Evolutionary conservation across 192 early-diverging fungal genomes (phyloP).

Genomic region (Helicostylum pulchrum): DNA sequence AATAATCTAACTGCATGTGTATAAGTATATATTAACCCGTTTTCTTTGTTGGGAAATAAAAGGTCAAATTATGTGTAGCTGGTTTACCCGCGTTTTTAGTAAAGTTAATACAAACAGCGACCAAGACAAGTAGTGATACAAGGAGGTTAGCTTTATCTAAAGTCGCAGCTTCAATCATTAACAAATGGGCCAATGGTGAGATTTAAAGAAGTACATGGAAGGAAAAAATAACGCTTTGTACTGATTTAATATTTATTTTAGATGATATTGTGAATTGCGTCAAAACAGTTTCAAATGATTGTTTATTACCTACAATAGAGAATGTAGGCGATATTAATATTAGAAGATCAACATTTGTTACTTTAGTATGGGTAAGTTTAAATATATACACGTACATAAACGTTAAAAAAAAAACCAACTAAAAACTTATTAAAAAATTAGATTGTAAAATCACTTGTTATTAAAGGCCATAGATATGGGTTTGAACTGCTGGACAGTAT

Average conservation of each 20-base stretch:
- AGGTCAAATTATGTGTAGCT: neutral
- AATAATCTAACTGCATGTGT: too few relatives aligned
- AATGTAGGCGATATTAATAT: neutral
- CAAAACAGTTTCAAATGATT: neutral
- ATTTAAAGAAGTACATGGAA: neutral
- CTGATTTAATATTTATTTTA: too few relatives aligned
- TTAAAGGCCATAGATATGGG: conserved; percentile 49
- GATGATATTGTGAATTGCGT: conserved; percentile 9
- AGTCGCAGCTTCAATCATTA: conserved; percentile 15
- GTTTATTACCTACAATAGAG: conserved; percentile 13
- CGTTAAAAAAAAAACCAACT: neutral
- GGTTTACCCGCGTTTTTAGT: conserved; percentile 3
- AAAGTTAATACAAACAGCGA: neutral
- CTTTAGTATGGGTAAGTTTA: conserved; percentile 26
- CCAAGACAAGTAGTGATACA: neutral
- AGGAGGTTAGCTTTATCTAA: conserved; percentile 11
- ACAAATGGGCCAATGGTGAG: conserved; percentile 31
- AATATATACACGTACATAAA: neutral
- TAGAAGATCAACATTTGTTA: neutral
- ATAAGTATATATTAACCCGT: too few relatives aligned
- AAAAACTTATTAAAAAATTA: conserved; percentile 29
- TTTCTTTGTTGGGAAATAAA: too few relatives aligned
- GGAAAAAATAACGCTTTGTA: neutral
- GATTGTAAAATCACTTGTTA: conserved; percentile 64
- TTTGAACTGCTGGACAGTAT: conserved; percentile 49